Evolutionary conservation across 768 basidiomycete species (phyloP), one percentile per base, ranked within the genome.

Genomic region (Leccinum olivaceopallidum): DNA sequence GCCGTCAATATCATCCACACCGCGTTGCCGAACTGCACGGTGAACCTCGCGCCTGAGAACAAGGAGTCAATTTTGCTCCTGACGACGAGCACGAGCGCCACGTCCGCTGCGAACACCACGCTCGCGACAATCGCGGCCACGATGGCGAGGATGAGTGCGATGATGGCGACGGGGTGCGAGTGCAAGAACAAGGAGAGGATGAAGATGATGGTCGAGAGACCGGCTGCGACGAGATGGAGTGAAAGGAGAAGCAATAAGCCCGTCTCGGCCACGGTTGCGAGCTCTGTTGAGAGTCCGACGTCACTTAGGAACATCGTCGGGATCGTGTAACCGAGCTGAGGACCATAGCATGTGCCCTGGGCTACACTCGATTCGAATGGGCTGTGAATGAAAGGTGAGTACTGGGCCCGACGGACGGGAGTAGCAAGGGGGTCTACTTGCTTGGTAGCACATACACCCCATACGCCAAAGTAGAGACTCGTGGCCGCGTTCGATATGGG

Each of bases 361-460:
- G n/a, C 49, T 5, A 34, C 1, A 2, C 20, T 20, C 12, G 64
- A n/a, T 22, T 64, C 39, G 2, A 65, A 26, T 13, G 55, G 0
- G 51, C 70, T 72, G 37, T 10, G 42, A 42, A 8, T 56, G 26
- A 14, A 20, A 8, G 12, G 54, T 61, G 9, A 60, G 39, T 6
- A n/a, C 26, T 2, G 16, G 6, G 26, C 12, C 6, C 22, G 5
- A 6, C 13, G 18, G 34, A 10, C 2, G 14, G 20, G 22, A 22
- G 30, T 9, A 18, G n/a, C 6, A 24, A 16, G 10, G n/a, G 37
- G 13, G 16, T 37, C 42, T 14, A 63, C 65, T 61, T 52, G 81
- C 85, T 79, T 83, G n/a, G 73, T 73, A 1, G 86, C 86, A 73
- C 93, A 95, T 37, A 87, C 79, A 1, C 93, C 93, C 88, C 92